These are phyloP conservation scores for Trichoderma polysporum DNA, from an alignment of 2,329 filamentous ascomycete genomes.

Conservation along the genomic window DNA sequence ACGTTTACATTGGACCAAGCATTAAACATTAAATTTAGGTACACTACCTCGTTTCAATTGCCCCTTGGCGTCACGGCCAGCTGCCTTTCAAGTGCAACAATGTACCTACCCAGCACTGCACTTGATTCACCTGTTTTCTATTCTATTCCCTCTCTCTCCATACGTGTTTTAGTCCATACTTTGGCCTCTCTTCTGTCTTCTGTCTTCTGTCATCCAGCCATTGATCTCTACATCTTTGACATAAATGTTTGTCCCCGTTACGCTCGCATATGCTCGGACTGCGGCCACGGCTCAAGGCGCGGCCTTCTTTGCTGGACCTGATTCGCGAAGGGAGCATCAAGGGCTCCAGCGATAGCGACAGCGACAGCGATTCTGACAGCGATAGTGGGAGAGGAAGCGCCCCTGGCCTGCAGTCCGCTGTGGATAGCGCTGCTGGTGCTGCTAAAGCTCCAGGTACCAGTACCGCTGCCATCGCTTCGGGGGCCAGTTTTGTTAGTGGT, in stretches of 20 bases:
- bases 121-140: too few relatives aligned
- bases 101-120: neutral
- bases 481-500: constrained; percentile 8
- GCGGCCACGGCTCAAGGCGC: constrained; percentile 49
- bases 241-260: neutral
- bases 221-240: neutral
- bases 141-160: neutral
- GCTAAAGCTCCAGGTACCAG: neutral
- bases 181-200: too few relatives aligned
- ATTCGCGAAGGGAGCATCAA: constrained; percentile 40
- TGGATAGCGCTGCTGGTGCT: neutral
- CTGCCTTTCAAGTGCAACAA: neutral
- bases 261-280: constrained; percentile 50
- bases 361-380: constrained; percentile 14
- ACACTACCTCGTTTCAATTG: neutral
- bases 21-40: too few relatives aligned
- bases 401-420: neutral
- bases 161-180: too few relatives aligned
- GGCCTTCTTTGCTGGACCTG: constrained; percentile 55
- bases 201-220: neutral
- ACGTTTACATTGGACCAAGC: neutral
- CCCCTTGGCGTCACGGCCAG: neutral
- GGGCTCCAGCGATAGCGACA: constrained; percentile 22
- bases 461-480: neutral
- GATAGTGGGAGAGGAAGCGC: neutral